A percentile compares a stretch with the other conserved stretches of the same genome.
Conservation (phyloP, 1,284 basidiomycete genomes). For the Apiotrichum brassicae region DNA sequence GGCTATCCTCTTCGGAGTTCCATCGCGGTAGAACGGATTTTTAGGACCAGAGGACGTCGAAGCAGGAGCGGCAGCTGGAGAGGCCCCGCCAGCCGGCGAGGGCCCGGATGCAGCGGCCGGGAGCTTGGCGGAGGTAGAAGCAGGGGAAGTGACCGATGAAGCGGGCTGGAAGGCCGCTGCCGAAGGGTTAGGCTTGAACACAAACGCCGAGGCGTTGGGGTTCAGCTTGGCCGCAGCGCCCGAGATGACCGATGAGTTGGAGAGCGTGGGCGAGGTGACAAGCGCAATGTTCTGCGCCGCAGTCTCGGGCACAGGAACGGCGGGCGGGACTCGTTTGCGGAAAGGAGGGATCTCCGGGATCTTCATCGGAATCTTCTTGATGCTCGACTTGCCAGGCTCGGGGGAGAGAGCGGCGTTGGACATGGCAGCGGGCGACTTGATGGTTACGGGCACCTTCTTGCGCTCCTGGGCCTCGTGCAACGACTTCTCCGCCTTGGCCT, state of each 20-base stretch:
- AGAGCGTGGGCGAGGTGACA: constrained; percentile 49
- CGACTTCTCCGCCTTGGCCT: constrained; percentile 63
- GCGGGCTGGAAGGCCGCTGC: constrained; percentile 50
- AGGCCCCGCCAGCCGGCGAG: background rate
- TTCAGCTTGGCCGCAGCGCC: constrained; percentile 56
- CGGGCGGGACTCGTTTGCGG: constrained; percentile 48
- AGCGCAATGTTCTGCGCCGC: constrained; percentile 30
- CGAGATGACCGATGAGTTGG: constrained; percentile 28
- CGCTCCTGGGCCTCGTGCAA: constrained; percentile 60
- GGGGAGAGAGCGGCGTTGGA: constrained; percentile 26
- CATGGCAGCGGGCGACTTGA: constrained; percentile 15
- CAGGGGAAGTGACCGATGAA: constrained; percentile 27
- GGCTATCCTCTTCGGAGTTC: constrained; percentile 62
- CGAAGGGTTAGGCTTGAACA: constrained; percentile 58
- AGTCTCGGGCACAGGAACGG: constrained; percentile 35
- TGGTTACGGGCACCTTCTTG: constrained; percentile 12
- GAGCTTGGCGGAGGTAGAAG: constrained; percentile 14
- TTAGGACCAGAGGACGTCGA: constrained; percentile 42
- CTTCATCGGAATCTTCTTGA: constrained; percentile 48
- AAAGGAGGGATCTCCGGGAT: constrained; percentile 91
- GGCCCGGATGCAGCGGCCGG: background rate
- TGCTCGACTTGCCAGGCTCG: constrained; percentile 6
- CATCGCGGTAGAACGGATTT: constrained; percentile 83
- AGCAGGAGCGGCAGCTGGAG: constrained; percentile 20
- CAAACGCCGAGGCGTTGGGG: constrained; percentile 61